Percentiles rank a stretch among this genome's conserved stretches.
phyloP scores from a whole-genome alignment of 179 eudicot species.

The Nepenthes alata region DNA sequence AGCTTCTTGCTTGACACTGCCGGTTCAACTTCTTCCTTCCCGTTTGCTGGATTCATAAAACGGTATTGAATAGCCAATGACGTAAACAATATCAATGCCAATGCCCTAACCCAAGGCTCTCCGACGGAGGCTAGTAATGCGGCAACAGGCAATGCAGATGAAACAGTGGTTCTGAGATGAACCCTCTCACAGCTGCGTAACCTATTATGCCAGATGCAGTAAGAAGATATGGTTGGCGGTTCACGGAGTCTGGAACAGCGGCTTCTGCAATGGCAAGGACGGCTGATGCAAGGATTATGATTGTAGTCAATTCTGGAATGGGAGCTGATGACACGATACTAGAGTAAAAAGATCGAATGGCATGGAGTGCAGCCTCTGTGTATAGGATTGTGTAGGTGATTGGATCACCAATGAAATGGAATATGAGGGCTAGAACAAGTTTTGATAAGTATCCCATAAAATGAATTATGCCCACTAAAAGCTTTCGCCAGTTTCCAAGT shows the following conservation, averaged over 20 bases:
- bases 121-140: conserved; percentile 72
- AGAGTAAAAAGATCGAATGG: conserved; percentile 44
- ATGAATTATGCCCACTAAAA: conserved; percentile 17
- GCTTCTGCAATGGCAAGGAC: conserved; percentile 65
- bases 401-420: conserved; percentile 57
- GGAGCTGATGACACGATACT: conserved; percentile 55
- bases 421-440: conserved; percentile 34
- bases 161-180: conserved; percentile 44
- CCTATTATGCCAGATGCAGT: conserved; percentile 58
- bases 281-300: conserved; percentile 49
- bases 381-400: conserved; percentile 34
- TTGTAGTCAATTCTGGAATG: conserved; percentile 42
- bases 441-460: conserved; percentile 39
- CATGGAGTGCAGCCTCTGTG: conserved; percentile 37
- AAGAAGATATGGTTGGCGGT: conserved; percentile 52
- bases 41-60: conserved; percentile 21
- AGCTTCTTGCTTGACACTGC: conserved; percentile 16
- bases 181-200: conserved; percentile 56
- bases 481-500: conserved; percentile 60
- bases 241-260: conserved; percentile 48
- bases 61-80: conserved; percentile 45
- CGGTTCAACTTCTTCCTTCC: conserved; percentile 18
- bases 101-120: conserved; percentile 81
- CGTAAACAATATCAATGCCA: conserved; percentile 38
- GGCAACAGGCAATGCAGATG: conserved; percentile 69